Conservation (phyloP, 192 early-diverging fungal genomes). For the Paraglomus occultum region DNA sequence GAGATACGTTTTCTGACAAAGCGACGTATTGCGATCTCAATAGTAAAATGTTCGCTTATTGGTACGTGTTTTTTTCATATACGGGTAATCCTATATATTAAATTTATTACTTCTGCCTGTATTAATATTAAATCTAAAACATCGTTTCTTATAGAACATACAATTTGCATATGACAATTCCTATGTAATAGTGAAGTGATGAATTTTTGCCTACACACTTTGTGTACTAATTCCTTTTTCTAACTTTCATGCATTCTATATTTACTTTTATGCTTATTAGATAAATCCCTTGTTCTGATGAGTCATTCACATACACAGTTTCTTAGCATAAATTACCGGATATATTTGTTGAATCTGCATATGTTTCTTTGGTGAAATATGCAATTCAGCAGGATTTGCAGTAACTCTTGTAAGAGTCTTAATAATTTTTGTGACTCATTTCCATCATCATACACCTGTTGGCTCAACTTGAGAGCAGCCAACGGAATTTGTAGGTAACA, state of each 20-base stretch:
- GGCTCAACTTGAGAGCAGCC: background rate
- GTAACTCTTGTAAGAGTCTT: conserved; percentile 8
- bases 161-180: too few species aligned
- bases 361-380: conserved; percentile 8
- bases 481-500: conserved; percentile 1
- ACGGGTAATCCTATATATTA: too few species aligned
- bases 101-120: too few species aligned
- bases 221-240: too few species aligned
- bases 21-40: too few species aligned
- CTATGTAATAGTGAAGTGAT: too few species aligned
- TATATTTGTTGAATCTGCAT: background rate
- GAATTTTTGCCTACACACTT: too few species aligned
- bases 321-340: conserved; percentile 2
- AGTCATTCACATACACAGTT: background rate
- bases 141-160: too few species aligned
- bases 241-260: background rate
- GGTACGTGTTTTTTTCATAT: too few species aligned
- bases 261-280: background rate
- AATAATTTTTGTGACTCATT: conserved; percentile 9
- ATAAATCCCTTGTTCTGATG: conserved; percentile 4
- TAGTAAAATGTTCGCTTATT: too few species aligned
- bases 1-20: too few species aligned
- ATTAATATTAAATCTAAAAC: too few species aligned
- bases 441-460: conserved; percentile 4
- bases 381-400: conserved; percentile 7